Evolutionary conservation across 768 basidiomycete species (phyloP).

Genomic region (Phlebiopsis gigantea): DNA sequence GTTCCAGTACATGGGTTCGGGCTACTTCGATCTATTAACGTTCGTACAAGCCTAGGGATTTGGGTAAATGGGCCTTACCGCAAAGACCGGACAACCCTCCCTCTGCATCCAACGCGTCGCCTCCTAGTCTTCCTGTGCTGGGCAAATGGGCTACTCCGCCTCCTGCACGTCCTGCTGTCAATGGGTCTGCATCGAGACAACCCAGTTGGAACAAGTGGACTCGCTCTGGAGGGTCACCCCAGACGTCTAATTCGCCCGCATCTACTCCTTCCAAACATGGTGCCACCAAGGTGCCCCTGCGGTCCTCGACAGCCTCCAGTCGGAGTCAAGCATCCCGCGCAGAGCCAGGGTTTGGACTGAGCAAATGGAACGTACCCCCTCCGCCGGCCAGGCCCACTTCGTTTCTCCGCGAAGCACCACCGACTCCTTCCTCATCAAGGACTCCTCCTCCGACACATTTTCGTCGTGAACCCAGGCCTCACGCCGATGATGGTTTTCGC

Average conservation of each 20-base stretch:
- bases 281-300: neutral
- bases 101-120: neutral
- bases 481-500: neutral
- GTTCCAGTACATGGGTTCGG: neutral
- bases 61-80: constrained; percentile 12
- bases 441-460: neutral
- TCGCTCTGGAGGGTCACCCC: neutral
- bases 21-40: neutral
- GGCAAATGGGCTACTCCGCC: constrained; percentile 12
- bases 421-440: neutral
- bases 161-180: neutral
- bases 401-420: neutral
- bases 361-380: neutral
- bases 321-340: neutral
- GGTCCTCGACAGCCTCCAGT: neutral
- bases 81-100: neutral
- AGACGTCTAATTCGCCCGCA: neutral
- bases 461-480: neutral
- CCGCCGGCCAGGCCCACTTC: neutral
- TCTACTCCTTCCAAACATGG: neutral
- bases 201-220: neutral
- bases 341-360: neutral
- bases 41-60: constrained; percentile 8
- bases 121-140: constrained; percentile 2
- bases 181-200: neutral